These are phyloP conservation scores for Boletus sensibilis DNA, from an alignment of 768 basidiomycete species.

Conservation along the genomic window DNA sequence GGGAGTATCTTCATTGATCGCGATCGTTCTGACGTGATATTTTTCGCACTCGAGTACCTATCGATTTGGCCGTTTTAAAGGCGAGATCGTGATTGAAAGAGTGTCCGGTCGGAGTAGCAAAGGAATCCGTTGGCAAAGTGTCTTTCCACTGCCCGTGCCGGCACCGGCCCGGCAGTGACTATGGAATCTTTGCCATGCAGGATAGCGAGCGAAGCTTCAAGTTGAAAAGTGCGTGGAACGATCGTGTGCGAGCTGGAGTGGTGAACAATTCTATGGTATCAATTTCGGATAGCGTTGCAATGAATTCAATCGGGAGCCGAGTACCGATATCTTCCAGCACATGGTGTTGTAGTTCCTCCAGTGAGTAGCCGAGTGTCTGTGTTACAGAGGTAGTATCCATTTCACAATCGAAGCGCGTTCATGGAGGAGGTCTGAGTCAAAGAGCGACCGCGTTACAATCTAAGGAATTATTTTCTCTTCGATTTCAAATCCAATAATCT, in stretches of 20 bases:
- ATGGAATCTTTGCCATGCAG: not conserved
- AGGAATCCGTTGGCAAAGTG: not conserved
- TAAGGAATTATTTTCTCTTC: no score
- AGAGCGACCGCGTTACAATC: no score
- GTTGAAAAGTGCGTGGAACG: no score
- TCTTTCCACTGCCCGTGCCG: not conserved
- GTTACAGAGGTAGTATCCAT: not conserved
- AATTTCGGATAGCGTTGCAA: not conserved
- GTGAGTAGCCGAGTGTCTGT: not conserved
- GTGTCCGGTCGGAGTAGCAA: not conserved
- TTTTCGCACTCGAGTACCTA: no score
- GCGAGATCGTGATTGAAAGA: not conserved
- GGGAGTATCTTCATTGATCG: no score
- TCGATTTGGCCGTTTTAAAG: not conserved
- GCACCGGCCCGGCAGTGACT: not conserved
- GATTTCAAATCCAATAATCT: no score
- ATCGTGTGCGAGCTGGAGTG: no score
- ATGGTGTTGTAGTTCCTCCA: not conserved
- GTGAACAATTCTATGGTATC: not conserved
- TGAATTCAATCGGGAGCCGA: not conserved
- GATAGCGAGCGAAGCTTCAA: no score
- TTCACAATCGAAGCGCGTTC: not conserved
- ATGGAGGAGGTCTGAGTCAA: no score
- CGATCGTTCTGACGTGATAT: no score
- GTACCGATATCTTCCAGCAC: not conserved